Percentiles rank a stretch among this genome's conserved stretches.
Evolutionary conservation across 2,329 filamentous ascomycete genomes (phyloP).

Genomic region (Beauveria sp.): DNA sequence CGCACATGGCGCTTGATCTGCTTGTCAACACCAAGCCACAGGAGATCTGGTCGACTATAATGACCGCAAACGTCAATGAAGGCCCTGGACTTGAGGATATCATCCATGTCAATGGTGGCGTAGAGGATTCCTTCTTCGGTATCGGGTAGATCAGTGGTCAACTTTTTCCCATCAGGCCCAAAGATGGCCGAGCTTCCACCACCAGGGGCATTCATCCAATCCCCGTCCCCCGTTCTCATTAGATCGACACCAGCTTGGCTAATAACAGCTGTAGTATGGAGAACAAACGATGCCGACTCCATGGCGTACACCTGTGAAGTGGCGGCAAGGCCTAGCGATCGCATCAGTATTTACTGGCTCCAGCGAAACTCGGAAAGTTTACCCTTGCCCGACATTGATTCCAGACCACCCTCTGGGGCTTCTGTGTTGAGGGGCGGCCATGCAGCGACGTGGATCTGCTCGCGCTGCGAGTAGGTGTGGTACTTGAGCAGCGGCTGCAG

Average conservation of each 20-base stretch:
- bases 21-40: conserved; percentile 23
- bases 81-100: conserved; percentile 30
- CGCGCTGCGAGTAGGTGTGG: conserved; percentile 37
- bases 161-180: not conserved
- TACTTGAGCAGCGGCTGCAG: conserved; percentile 42
- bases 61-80: conserved; percentile 31
- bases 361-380: not conserved
- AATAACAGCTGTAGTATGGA: not conserved
- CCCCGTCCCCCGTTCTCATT: not conserved
- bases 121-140: conserved; percentile 39
- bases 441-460: conserved; percentile 46
- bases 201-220: not conserved
- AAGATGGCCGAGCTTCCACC: not conserved
- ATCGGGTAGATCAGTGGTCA: not conserved
- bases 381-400: not conserved
- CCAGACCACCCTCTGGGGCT: not conserved
- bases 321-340: not conserved
- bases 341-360: not conserved
- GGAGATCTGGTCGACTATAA: conserved; percentile 32
- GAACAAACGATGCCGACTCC: not conserved
- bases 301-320: not conserved
- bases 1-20: not conserved
- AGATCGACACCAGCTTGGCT: not conserved
- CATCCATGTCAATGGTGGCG: conserved; percentile 42
- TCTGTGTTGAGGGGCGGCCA: conserved; percentile 34